Conservation (phyloP, 176 grass and related monocot species). For the Panicum miliaceum region DNA sequence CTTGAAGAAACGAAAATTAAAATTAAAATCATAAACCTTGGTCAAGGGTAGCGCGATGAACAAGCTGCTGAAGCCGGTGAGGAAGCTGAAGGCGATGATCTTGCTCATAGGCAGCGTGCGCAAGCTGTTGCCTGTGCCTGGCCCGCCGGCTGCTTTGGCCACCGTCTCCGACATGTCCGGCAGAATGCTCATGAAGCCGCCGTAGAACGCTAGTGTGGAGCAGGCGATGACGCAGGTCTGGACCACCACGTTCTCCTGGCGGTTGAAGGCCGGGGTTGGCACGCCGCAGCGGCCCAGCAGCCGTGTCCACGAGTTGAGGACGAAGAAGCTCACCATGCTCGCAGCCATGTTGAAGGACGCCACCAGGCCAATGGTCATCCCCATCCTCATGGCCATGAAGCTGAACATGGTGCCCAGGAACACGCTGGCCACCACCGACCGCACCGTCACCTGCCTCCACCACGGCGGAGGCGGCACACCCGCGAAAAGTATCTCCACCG, state of each 20-base stretch:
- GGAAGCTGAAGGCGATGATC: constrained; percentile 50
- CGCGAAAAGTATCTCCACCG: constrained; percentile 42
- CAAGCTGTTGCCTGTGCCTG: neutral
- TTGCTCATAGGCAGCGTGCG: constrained; percentile 24
- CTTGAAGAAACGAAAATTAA: too few relatives aligned
- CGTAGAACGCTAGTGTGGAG: constrained; percentile 42
- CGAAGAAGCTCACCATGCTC: constrained; percentile 54
- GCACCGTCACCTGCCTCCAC: constrained; percentile 54
- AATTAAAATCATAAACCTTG: constrained; percentile 8
- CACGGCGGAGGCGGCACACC: constrained; percentile 30
- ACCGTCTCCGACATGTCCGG: constrained; percentile 49
- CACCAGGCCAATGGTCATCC: constrained; percentile 43
- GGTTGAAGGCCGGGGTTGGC: constrained; percentile 38
- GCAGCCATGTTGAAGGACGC: constrained; percentile 60
- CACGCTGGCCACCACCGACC: constrained; percentile 39
- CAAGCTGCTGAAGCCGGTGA: constrained; percentile 54
- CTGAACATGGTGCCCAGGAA: constrained; percentile 45
- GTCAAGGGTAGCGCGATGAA: constrained; percentile 44
- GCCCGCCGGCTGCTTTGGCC: neutral
- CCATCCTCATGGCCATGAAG: constrained; percentile 61
- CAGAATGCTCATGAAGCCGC: constrained; percentile 52
- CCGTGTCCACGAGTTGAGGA: constrained; percentile 40
- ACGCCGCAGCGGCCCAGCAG: constrained; percentile 41
- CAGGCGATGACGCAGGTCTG: constrained; percentile 58
- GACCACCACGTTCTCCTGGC: constrained; percentile 52